These are phyloP conservation scores for Helenozyma baotianmanensis DNA, from an alignment of 805 yeast species.

Conservation along the genomic window DNA sequence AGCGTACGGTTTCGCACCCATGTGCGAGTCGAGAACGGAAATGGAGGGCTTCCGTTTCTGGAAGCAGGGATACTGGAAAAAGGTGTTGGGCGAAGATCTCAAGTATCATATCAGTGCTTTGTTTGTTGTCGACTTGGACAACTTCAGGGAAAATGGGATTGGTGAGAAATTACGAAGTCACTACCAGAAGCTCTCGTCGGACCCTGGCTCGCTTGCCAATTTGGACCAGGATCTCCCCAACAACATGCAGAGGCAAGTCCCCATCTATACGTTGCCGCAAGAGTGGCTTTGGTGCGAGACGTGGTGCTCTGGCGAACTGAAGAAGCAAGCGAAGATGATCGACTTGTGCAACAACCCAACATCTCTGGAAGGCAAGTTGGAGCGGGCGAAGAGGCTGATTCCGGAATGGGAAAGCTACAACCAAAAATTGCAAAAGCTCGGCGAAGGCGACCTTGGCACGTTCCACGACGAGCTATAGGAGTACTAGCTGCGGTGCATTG, in stretches of 20 bases:
- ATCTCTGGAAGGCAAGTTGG: conserved; percentile 74
- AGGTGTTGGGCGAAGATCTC: conserved; percentile 49
- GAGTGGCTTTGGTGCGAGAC: conserved; percentile 95
- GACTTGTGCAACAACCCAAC: conserved; percentile 83
- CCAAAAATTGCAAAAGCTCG: conserved; percentile 35
- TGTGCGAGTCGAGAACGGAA: conserved; percentile 75
- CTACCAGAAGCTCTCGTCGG: conserved; percentile 76
- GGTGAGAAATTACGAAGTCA: conserved; percentile 82
- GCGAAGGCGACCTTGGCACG: conserved; percentile 3
- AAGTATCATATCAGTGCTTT: conserved; percentile 83
- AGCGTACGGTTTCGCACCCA: conserved; percentile 82
- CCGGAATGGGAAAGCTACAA: conserved; percentile 77
- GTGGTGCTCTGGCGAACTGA: conserved; percentile 71
- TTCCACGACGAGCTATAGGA: conserved; percentile 16
- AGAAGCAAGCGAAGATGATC: conserved; percentile 65
- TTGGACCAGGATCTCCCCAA: conserved; percentile 94
- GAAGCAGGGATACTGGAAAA: conserved; percentile 90
- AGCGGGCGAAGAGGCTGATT: conserved; percentile 66
- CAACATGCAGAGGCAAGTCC: conserved; percentile 64
- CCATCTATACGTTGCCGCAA: conserved; percentile 68
- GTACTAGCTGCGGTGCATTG: no score
- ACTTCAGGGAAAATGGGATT: conserved; percentile 60
- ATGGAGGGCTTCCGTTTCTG: conserved; percentile 88
- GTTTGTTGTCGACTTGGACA: conserved; percentile 70
- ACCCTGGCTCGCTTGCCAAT: conserved; percentile 73